Base-by-base conservation (phyloP, 208 protist species). In the Acanthamoeba comandoni region DNA sequence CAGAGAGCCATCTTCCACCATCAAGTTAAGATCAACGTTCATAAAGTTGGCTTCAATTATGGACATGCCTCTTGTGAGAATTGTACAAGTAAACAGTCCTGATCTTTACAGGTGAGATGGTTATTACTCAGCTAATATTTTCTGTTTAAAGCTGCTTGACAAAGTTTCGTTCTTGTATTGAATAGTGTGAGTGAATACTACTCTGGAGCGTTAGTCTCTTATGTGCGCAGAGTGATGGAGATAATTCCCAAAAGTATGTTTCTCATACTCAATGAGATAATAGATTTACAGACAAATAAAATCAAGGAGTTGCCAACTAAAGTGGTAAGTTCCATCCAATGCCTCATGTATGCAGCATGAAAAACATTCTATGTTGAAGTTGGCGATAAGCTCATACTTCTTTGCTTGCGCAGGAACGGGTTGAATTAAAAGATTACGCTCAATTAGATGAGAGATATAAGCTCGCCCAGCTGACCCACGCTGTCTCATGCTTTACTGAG, bases 211-310 rank as follows among this genome's bases (percentile, higher is more conserved):
- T 49, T 91, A 12, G 60, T 91, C 35, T 75, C 65, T 17, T 77
- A 62, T 35, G 64, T 91, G 12, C 29, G 49, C 19, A 69, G 95
- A 24, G 98, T 99, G 35, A 94, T 99, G 49, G 97, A 99, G 73
- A 96, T 99, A 29, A 98, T 99, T 58, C 98, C 98, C 17, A 96
- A 95, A 8, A 95, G 94, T 55, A 98, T 99, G 91, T 99, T 99
- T 92, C 90, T 96, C 26, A 95, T 98, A 11, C 96, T 99, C 43
- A 96, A 97, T 62, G 94, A 97, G 51, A 97, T 99, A 55, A 98
- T 99, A 91, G 91, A 97, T 22, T 92, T 99, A 26, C 96, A 98
- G 48, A 98, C 97, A 0, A 91, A 96, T 52, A 87, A 92, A 3
- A 92, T 99, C 29, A 62, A 95, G 73, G 94, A 96, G 35, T 57